These are phyloP conservation scores for Guyanaporus albipodus DNA, from an alignment of 768 basidiomycete genomes.

Conservation along the genomic window DNA sequence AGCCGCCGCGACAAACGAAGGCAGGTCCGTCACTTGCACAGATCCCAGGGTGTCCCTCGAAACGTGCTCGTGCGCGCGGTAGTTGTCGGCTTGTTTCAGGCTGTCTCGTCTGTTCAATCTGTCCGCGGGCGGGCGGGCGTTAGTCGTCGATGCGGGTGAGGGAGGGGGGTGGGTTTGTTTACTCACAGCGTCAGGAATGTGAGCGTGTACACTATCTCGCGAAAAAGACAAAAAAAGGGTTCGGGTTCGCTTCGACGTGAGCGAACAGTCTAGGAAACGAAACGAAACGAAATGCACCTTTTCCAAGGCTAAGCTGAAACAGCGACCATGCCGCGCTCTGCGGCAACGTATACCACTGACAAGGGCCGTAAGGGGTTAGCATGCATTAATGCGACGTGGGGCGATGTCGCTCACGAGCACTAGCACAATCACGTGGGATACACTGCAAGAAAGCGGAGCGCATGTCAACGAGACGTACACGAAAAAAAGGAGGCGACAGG, in stretches of 20 bases:
- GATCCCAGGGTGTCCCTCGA: too few species aligned
- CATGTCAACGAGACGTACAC: neutral
- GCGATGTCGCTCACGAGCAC: conserved; percentile 6
- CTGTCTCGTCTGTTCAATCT: conserved; percentile 14
- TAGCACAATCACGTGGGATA: conserved; percentile 3
- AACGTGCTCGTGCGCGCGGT: neutral
- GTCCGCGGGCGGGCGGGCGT: neutral
- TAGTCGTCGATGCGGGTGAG: too few species aligned
- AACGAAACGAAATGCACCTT: conserved; percentile 1
- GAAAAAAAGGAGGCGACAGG: too few species aligned
- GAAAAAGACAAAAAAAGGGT: neutral
- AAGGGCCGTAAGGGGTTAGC: too few species aligned
- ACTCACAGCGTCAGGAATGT: conserved; percentile 14
- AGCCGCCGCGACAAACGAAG: too few species aligned
- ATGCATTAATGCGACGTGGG: too few species aligned
- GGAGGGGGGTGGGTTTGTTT: neutral
- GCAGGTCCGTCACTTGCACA: too few species aligned
- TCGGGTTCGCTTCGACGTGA: too few species aligned
- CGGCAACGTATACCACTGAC: conserved; percentile 12
- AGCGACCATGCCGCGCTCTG: conserved; percentile 3
- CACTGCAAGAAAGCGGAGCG: neutral
- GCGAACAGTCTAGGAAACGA: neutral
- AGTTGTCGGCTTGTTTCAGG: neutral
- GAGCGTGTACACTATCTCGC: conserved; percentile 11
- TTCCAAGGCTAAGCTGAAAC: conserved; percentile 15